phyloP scores from a whole-genome alignment of 2,329 filamentous ascomycete species.

The Aureobasidium namibiae region DNA sequence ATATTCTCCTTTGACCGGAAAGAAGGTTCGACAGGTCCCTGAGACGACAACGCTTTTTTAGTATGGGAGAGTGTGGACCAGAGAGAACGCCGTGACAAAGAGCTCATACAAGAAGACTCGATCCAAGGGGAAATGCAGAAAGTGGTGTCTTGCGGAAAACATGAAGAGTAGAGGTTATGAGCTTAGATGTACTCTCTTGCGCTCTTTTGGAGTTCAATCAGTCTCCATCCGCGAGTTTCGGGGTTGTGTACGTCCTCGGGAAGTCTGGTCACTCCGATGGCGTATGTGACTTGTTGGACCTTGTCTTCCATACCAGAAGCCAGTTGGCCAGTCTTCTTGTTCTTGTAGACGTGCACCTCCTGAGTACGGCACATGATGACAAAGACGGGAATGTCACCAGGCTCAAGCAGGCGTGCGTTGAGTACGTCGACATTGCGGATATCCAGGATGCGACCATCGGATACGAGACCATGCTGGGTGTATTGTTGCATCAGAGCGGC shows the following conservation, averaged over 20 bases:
- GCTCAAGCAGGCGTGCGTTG: constrained; percentile 70
- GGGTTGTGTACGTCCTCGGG: constrained; percentile 95
- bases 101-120: not conserved
- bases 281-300: constrained; percentile 96
- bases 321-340: constrained; percentile 79
- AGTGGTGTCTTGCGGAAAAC: not conserved
- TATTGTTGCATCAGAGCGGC: constrained; percentile 96
- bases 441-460: constrained; percentile 89
- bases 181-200: constrained; percentile 75
- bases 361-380: constrained; percentile 95
- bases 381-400: constrained; percentile 86
- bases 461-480: constrained; percentile 83
- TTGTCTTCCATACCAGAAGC: constrained; percentile 98
- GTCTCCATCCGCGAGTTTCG: constrained; percentile 90
- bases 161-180: not conserved
- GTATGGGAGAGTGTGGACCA: constrained; percentile 6
- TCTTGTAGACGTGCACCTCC: constrained; percentile 94
- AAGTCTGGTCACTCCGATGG: constrained; percentile 88
- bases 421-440: constrained; percentile 90
- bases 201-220: constrained; percentile 98
- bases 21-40: not conserved
- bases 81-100: constrained; percentile 1
- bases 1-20: not conserved
- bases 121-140: not conserved
- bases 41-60: not conserved